Conservation (phyloP, 805 yeast species). For the Yamadazyma laniorum region DNA sequence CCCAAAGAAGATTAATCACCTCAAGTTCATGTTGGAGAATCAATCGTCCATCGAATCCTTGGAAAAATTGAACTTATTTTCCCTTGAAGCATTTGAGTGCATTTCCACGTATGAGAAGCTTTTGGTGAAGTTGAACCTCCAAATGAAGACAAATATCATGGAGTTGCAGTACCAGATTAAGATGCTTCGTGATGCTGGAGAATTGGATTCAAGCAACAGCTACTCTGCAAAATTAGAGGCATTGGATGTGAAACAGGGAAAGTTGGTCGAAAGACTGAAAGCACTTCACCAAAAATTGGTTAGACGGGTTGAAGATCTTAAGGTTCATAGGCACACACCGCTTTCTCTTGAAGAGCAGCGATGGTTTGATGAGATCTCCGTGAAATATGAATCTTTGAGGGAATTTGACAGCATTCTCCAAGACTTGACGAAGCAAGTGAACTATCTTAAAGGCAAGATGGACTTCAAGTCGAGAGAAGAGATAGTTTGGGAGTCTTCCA, state of each 20-base stretch:
- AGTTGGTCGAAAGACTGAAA: constrained; percentile 15
- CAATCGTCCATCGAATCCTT: constrained; percentile 2
- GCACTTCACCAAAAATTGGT: constrained; percentile 22
- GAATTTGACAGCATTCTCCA: constrained; percentile 14
- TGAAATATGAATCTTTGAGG: constrained; percentile 16
- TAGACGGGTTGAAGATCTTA: constrained; percentile 22
- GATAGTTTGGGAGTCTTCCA: not conserved
- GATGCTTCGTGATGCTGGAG: not conserved
- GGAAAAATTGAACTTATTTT: constrained; percentile 18
- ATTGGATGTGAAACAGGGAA: constrained; percentile 7
- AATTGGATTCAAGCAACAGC: not conserved
- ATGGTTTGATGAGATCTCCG: constrained; percentile 40
- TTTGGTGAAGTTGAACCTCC: constrained; percentile 19
- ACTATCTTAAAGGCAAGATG: not conserved
- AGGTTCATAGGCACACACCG: constrained; percentile 24
- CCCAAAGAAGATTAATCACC: not conserved
- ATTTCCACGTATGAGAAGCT: constrained; percentile 17
- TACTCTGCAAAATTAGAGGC: constrained; percentile 12
- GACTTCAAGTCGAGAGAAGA: not conserved
- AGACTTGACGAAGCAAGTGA: constrained; percentile 22
- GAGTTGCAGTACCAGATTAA: constrained; percentile 19
- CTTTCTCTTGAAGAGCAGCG: constrained; percentile 32
- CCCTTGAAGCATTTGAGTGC: constrained; percentile 15
- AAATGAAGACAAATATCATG: constrained; percentile 22
- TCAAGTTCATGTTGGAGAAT: not conserved